Base-by-base conservation (phyloP, 352 stramenopile genomes). In the Globisporangium paroecandrum region DNA sequence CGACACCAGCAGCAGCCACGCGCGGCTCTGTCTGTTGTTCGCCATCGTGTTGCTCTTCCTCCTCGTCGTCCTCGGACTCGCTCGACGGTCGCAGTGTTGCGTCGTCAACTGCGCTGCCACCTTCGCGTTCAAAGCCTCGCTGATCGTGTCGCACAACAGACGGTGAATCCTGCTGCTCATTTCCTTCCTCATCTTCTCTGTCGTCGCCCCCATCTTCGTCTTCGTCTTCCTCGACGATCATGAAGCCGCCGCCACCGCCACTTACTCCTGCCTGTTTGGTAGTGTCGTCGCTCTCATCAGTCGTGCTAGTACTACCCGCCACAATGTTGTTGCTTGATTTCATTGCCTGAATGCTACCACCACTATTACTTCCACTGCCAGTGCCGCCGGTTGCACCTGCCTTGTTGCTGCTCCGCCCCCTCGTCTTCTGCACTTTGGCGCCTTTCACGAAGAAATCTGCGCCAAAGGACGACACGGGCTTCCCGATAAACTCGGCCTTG, bases 381-480 rank as follows among this genome's bases (percentile, higher is more conserved):
- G 38, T 15, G 13, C 12, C 12, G 18, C 13, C 38, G 5, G 56
- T 3, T 49, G 32, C 32, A 18, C 34, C 36, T n/a, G n/a, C 29
- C 24, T n/a, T 13, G 20, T 27, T 55, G 22, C 38, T n/a, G 36
- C 22, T 25, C 55, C 10, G 36, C 51, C 59, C 71, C 43, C 70
- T 62, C n/a, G 71, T 59, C 8, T 71, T 69, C 58, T 78, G 66
- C 59, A 89, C 62, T 54, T 89, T 91, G 3, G 69, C 60, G 22
- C 83, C 83, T 36, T 83, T 81, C 25, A 92, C 77, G 34, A 91
- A 78, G 43, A 94, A 92, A 49, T 94, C 86, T 18, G 80, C 76
- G 8, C 82, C 83, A 43, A 85, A 89, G 6, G 78, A 87, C 27
- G 83, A 77, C 46, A 87, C 73, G 12, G 82, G 85, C 47, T 92